Conservation (phyloP, 441 rosid species). For the Croton setiger region DNA sequence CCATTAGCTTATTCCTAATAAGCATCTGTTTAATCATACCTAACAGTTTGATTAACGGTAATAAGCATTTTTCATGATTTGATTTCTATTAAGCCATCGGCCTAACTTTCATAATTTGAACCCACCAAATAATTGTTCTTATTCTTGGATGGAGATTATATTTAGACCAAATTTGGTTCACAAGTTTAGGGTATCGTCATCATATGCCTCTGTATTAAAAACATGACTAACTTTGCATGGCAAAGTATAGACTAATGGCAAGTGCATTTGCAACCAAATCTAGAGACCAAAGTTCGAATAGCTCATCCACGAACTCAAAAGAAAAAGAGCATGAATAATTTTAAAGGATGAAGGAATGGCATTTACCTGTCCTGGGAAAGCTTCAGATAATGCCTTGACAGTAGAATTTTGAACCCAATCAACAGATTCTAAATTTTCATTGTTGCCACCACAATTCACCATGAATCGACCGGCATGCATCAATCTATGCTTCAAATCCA, state of each 20-base stretch:
- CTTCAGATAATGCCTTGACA: conserved; percentile 52
- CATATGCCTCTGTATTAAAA: too few species aligned
- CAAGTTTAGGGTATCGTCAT: too few species aligned
- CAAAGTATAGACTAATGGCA: too few species aligned
- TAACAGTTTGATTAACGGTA: neutral
- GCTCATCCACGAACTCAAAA: neutral
- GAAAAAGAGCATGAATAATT: neutral
- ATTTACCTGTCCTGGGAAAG: conserved; percentile 69
- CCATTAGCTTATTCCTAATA: neutral
- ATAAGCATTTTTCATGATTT: too few species aligned
- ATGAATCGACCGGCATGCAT: conserved; percentile 66
- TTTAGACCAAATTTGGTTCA: too few species aligned
- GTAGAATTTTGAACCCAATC: conserved; percentile 53
- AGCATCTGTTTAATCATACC: neutral
- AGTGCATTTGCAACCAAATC: too few species aligned
- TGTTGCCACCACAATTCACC: conserved; percentile 77
- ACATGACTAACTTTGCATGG: too few species aligned
- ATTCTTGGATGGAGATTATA: too few species aligned
- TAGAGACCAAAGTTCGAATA: too few species aligned
- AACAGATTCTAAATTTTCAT: conserved; percentile 23
- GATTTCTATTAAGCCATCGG: neutral
- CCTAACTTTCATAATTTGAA: neutral
- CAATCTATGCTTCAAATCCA: conserved; percentile 51
- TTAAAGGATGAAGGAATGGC: conserved; percentile 2
- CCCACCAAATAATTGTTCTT: too few species aligned